Conservation (phyloP, 805 yeast genomes). For the Candida gorgasii region DNA sequence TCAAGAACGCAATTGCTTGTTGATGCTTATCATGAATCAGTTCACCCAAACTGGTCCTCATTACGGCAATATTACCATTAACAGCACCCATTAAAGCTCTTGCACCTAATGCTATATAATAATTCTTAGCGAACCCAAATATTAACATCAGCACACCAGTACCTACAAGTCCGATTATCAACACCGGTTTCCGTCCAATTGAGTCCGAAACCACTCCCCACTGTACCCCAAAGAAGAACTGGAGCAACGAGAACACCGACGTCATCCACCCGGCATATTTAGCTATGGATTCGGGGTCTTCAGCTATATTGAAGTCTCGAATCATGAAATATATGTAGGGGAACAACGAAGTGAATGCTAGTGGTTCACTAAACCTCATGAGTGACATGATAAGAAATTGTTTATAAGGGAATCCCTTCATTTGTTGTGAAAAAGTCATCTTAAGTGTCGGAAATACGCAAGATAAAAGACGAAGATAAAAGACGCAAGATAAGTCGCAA, state of each 20-base stretch:
- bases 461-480: no score
- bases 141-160: constrained; percentile 45
- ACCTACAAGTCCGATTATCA: constrained; percentile 53
- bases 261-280: constrained; percentile 9
- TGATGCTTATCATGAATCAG: constrained; percentile 54
- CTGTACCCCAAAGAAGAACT: constrained; percentile 54
- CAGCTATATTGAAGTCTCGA: constrained; percentile 6
- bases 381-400: constrained; percentile 40
- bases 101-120: constrained; percentile 52
- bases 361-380: constrained; percentile 57
- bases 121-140: constrained; percentile 56
- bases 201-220: constrained; percentile 59
- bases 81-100: constrained; percentile 56
- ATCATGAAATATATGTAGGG: constrained; percentile 9
- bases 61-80: constrained; percentile 65
- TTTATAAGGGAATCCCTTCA: constrained; percentile 53
- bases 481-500: no score
- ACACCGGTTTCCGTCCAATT: constrained; percentile 55
- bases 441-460: no score
- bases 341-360: constrained; percentile 11
- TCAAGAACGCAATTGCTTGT: constrained; percentile 61
- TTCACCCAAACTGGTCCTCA: constrained; percentile 62
- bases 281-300: neutral
- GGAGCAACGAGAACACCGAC: constrained; percentile 59
- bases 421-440: constrained; percentile 42